Conservation (phyloP, 345 rosid genomes). For the Rhodomyrtus tomentosa region DNA sequence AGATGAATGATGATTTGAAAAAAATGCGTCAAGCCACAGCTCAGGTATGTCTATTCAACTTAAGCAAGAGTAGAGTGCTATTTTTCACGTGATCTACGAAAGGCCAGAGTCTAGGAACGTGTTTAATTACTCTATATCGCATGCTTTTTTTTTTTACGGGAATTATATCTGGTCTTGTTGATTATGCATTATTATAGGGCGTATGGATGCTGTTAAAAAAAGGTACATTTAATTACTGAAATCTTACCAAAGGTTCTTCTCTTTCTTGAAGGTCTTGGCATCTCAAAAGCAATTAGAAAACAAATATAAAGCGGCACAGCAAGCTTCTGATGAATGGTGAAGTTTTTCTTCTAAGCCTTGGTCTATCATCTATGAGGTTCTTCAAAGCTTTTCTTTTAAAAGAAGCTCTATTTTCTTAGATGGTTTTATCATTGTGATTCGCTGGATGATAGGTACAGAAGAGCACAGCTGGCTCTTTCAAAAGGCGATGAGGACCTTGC, state of each 20-base stretch:
- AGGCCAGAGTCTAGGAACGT: background rate
- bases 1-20: constrained; percentile 63
- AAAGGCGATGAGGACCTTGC: constrained; percentile 82
- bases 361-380: background rate
- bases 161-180: background rate
- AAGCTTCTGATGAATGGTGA: constrained; percentile 73
- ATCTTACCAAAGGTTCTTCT: background rate
- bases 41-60: constrained; percentile 22
- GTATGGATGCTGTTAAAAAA: background rate
- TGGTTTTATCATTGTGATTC: constrained; percentile 1
- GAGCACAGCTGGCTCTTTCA: constrained; percentile 67
- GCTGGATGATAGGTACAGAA: constrained; percentile 40
- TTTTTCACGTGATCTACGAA: background rate
- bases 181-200: background rate
- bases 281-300: constrained; percentile 69
- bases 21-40: constrained; percentile 88
- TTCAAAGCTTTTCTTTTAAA: background rate
- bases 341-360: background rate
- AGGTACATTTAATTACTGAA: background rate
- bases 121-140: background rate
- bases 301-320: constrained; percentile 52
- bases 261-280: constrained; percentile 49
- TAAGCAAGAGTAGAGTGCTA: background rate
- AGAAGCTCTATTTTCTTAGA: background rate
- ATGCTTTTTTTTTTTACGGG: background rate